Base-by-base conservation (phyloP, 2,329 filamentous ascomycete species). In the Colletotrichum noveboracense region DNA sequence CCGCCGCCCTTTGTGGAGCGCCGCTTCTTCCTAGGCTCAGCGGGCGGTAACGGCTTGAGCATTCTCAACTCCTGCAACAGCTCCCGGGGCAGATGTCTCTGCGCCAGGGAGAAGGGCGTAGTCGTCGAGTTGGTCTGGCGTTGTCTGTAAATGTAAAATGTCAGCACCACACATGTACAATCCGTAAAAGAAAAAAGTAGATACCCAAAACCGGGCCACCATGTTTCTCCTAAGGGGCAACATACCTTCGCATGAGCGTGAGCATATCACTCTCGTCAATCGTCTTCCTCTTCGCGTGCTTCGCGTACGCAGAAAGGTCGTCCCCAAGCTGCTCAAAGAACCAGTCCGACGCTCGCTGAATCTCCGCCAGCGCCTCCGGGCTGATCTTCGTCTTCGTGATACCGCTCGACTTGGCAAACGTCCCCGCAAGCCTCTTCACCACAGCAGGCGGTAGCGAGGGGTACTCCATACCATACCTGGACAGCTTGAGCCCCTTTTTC, bases 241-340 rank as follows among this genome's bases (percentile, higher is more conserved):
- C 90, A 83, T 89, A 96, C 95, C 95, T 93, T 84, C 91, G 93
- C 94, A 98, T 95, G 78, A 98, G 86, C 75, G 94, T 92, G 71
- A 95, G 87, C 80, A 97, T 92, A 83, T 98, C 96, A 79, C 91
- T 94, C 83, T 97, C 95, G 80, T 98, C 94, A 79, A 98, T 95
- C 4, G 93, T 95, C 84, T 94, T 97, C 36, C 96, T 91, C 36
- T 94, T 93, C 7, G 94, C 95, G 83, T 98, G 96, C 76, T 92
- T 89, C 21, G 96, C 94, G 83, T 96, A 98, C 4, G 93, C 93
- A 14, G 91, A 91, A 70, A 98, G 85, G 81, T 98, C 95, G 76
- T 96, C 94, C 64, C 94, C 92, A 4, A 94, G 87, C 83, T 98
- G 96, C 85, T 97, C 95, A 82, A 98, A 98, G 84, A 96, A 98